These are phyloP conservation scores for Hortaea werneckii DNA, from an alignment of 2,329 filamentous ascomycete species.

Conservation along the genomic window DNA sequence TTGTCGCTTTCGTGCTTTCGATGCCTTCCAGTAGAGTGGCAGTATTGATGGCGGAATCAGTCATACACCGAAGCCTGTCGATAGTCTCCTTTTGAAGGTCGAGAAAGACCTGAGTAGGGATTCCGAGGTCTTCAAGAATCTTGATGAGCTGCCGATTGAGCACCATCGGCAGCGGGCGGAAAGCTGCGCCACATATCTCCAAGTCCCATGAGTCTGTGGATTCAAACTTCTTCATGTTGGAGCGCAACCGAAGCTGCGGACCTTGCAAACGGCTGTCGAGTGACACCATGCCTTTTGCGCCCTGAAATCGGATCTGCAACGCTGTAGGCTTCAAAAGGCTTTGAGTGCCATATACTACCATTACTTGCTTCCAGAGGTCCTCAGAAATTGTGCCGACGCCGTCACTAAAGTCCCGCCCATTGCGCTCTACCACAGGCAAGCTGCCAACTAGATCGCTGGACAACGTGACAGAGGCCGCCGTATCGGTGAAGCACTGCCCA, in stretches of 20 bases:
- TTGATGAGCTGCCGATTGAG: constrained; percentile 78
- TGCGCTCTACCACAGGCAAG: constrained; percentile 46
- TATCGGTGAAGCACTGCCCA: constrained; percentile 64
- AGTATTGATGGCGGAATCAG: constrained; percentile 50
- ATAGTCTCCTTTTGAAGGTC: constrained; percentile 55
- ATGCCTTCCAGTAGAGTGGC: constrained; percentile 55
- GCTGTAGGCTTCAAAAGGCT: constrained; percentile 47
- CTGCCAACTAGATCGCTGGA: constrained; percentile 20
- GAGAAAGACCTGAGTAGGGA: constrained; percentile 50
- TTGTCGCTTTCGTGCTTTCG: constrained; percentile 49
- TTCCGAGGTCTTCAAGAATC: constrained; percentile 69
- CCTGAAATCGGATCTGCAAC: constrained; percentile 64
- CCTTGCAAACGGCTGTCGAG: constrained; percentile 53
- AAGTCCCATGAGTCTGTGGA: constrained; percentile 46
- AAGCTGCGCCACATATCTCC: constrained; percentile 62
- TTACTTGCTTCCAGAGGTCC: constrained; percentile 50
- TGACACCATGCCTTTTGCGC: constrained; percentile 69
- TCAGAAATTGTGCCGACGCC: constrained; percentile 66
- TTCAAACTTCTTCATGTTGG: constrained; percentile 72
- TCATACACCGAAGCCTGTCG: constrained; percentile 48
- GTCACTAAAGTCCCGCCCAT: constrained; percentile 60
- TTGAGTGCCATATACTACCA: constrained; percentile 41
- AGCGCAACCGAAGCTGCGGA: constrained; percentile 50
- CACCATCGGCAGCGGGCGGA: constrained; percentile 56
- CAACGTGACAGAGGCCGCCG: constrained; percentile 51